A percentile compares a stretch with the other conserved stretches of the same genome.
These are phyloP conservation scores for Coemansia sp. DNA, from an alignment of 192 early-diverging fungal genomes.

Conservation along the genomic window DNA sequence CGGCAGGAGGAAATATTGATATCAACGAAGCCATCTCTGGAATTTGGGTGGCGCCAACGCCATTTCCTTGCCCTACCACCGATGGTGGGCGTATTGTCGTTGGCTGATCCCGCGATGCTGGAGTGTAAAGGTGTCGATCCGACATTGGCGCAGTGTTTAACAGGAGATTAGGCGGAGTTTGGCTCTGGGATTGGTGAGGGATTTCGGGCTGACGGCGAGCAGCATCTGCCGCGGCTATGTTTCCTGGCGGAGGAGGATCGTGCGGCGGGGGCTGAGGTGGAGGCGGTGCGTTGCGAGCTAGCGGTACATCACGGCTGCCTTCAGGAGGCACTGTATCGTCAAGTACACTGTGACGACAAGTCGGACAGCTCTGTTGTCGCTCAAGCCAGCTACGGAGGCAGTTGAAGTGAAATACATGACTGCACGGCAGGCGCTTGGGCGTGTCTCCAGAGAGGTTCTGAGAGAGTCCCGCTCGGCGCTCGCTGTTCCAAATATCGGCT, in stretches of 20 bases:
- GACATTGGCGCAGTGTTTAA: neutral
- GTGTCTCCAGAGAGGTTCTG: conserved; percentile 56
- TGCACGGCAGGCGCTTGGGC: conserved; percentile 94
- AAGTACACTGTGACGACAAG: conserved; percentile 60
- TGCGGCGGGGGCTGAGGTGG: neutral
- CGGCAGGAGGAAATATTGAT: conserved; percentile 18
- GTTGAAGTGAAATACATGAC: conserved; percentile 97
- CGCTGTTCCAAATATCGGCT: conserved; percentile 29
- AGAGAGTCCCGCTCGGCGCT: conserved; percentile 16
- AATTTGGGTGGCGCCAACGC: neutral
- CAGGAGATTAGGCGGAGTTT: neutral
- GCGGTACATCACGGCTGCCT: neutral
- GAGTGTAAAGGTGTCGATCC: neutral
- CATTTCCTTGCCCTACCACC: neutral
- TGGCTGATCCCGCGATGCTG: neutral
- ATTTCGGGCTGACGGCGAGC: neutral
- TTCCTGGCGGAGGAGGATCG: neutral
- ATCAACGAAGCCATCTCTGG: conserved; percentile 16
- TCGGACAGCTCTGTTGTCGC: conserved; percentile 96
- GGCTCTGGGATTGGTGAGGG: neutral
- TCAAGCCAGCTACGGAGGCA: conserved; percentile 97
- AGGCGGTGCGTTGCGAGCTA: neutral
- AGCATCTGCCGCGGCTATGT: neutral
- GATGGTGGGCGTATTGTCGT: neutral
- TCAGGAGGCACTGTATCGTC: conserved; percentile 3